Evolutionary conservation across 768 basidiomycete genomes (phyloP).

Genomic region (Strobilomyces dryophilus): DNA sequence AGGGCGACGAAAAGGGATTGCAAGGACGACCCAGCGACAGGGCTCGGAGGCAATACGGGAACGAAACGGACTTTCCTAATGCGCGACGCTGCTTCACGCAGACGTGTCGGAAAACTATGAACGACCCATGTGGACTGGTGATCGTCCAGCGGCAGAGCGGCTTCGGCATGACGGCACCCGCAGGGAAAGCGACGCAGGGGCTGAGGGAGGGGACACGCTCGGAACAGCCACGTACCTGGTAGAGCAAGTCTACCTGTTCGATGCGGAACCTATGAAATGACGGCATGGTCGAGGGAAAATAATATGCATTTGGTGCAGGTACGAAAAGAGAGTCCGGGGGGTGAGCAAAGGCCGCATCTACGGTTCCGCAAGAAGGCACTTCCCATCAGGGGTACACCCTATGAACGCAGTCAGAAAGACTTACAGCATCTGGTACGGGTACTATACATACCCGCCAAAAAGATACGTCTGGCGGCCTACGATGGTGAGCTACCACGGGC

Average conservation of each 20-base stretch:
- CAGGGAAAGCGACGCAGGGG: background rate
- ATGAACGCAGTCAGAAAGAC: background rate
- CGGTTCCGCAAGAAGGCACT: too few species aligned
- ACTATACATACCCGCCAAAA: background rate
- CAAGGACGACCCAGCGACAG: background rate
- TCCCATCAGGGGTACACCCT: background rate
- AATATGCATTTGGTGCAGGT: background rate
- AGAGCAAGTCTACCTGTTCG: background rate
- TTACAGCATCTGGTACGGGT: background rate
- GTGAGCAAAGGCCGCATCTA: background rate
- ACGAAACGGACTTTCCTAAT: background rate
- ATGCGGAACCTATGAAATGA: conserved; percentile 17
- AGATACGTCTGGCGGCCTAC: background rate
- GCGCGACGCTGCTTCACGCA: conserved; percentile 1
- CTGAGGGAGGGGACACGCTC: background rate
- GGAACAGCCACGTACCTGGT: background rate
- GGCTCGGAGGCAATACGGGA: background rate
- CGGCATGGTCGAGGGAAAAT: conserved; percentile 4
- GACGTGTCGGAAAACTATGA: background rate
- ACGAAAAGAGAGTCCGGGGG: conserved; percentile 14
- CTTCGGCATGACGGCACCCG: background rate
- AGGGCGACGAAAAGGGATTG: conserved; percentile 2
- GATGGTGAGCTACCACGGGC: too few species aligned
- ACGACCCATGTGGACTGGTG: background rate
- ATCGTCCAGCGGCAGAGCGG: background rate